Base-by-base conservation (phyloP, 225 moss, liverwort and hornwort genomes). In the Sphagnum tenellum region DNA sequence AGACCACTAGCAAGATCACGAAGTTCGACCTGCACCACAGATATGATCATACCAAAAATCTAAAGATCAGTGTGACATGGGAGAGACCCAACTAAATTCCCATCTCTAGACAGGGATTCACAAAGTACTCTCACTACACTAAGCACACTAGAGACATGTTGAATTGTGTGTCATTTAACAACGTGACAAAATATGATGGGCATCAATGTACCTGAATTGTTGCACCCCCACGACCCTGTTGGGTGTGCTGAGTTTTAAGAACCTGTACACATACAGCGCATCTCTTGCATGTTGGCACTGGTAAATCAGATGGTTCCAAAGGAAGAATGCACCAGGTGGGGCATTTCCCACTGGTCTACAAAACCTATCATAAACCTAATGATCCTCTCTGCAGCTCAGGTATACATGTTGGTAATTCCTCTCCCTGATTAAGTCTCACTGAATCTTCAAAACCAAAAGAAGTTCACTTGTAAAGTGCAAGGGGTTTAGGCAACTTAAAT, bases 151-250 rank as follows among this genome's bases (percentile, higher is more conserved):
- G 29, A 29, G 29, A 29, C 29, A 29, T 29, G 29, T 29, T 29
- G 29, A 29, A 29, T 29, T 29, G 29, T 29, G 29, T 29, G 29
- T 29, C 29, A 29, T 29, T 29, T 0, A 29, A 29, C 29, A 29
- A 29, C 1, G 29, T 29, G 29, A 29, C 29, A 29, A 29, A 0
- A 29, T 29, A 29, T 29, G 29, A 29, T 29, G 29, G 29, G 29
- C 29, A 29, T 46, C 57, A 11, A 60, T 66, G 62, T 63, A 91
- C 95, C 96, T 98, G 96, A 56, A 98, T 93, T 49, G 83, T 84
- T 65, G 96, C 96, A 72, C 96, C 96, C 71, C 96, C 96, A 61
- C 96, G 89, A 59, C 96, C 96, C 78, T 93, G 92, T 66, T 88
- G 89, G 5, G 93, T 93, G 67, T 98, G 96, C 73, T 98, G 96